phyloP scores from a whole-genome alignment of 495 filamentous ascomycete species.

The Talaromyces nanjingensis region DNA sequence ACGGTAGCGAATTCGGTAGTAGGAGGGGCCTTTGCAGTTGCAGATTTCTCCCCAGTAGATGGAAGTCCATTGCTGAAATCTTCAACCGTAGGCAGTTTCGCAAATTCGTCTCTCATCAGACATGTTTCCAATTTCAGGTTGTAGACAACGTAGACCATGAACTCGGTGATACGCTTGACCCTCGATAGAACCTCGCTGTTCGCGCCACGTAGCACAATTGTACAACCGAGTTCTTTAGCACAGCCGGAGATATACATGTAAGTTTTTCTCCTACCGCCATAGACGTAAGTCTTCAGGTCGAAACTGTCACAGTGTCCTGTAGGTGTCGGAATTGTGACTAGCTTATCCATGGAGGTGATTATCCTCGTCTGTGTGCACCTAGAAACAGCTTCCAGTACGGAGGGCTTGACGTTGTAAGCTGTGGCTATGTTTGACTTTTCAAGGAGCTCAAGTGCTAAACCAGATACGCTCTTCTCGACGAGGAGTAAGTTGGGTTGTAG shows the following conservation, averaged over 20 bases:
- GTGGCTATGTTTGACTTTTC: slow-evolving; percentile 84
- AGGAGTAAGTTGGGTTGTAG: slow-evolving; percentile 78
- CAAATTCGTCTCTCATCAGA: slow-evolving; percentile 92
- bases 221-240: slow-evolving; percentile 88
- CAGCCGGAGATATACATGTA: slow-evolving; percentile 95
- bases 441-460: slow-evolving; percentile 80
- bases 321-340: slow-evolving; percentile 71
- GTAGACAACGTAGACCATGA: slow-evolving; percentile 98
- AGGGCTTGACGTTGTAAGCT: slow-evolving; percentile 90
- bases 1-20: background rate
- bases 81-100: slow-evolving; percentile 66
- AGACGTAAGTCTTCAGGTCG: slow-evolving; percentile 90
- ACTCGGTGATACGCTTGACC: slow-evolving; percentile 93
- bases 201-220: slow-evolving; percentile 86
- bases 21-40: background rate
- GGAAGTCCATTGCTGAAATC: slow-evolving; percentile 18
- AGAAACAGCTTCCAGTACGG: slow-evolving; percentile 90
- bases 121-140: slow-evolving; percentile 95
- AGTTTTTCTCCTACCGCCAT: slow-evolving; percentile 76
- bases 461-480: slow-evolving; percentile 84
- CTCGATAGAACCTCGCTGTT: slow-evolving; percentile 59
- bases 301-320: slow-evolving; percentile 78
- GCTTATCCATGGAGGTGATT: slow-evolving; percentile 91
- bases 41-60: background rate
- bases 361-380: slow-evolving; percentile 84